These are phyloP conservation scores for Flaveria trinervia DNA, from an alignment of 129 eudicot genomes.

Conservation along the genomic window DNA sequence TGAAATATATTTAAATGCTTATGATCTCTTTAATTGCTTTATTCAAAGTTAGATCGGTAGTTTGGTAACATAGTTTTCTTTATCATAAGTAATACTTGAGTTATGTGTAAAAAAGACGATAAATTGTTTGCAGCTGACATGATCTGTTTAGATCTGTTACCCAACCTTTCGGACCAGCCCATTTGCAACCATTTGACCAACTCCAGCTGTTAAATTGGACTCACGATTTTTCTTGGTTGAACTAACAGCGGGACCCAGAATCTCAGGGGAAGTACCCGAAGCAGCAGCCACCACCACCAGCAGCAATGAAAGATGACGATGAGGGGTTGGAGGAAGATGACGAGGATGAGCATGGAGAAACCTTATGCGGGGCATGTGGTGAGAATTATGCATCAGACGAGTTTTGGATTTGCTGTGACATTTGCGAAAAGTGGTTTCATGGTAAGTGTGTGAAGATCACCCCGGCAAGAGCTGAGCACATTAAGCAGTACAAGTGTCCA, in stretches of 20 bases:
- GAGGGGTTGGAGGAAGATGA: background rate
- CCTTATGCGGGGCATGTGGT: slow-evolving; percentile 18
- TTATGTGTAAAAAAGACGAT: background rate
- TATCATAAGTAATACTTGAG: background rate
- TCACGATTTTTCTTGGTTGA: background rate
- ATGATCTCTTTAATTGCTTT: background rate
- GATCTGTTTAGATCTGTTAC: background rate
- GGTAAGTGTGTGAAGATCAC: slow-evolving; percentile 16
- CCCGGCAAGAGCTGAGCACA: slow-evolving; percentile 17
- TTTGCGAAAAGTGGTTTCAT: slow-evolving; percentile 14
- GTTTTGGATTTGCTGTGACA: slow-evolving; percentile 19
- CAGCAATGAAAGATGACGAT: slow-evolving; percentile 6
- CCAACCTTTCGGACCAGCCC: background rate
- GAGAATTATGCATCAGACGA: slow-evolving; percentile 14
- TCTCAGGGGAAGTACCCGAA: slow-evolving; percentile 13
- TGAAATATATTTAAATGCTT: background rate
- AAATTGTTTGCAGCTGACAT: background rate
- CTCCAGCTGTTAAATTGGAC: background rate
- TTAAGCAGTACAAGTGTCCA: slow-evolving; percentile 16
- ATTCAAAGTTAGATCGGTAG: background rate
- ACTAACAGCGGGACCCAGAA: slow-evolving; percentile 3
- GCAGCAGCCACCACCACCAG: slow-evolving; percentile 9
- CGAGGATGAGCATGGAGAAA: slow-evolving; percentile 15
- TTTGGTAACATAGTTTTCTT: background rate
- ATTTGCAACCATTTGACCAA: background rate